Evolutionary conservation across 441 rosid genomes (phyloP).

Genomic region (Mallotus japonicus): DNA sequence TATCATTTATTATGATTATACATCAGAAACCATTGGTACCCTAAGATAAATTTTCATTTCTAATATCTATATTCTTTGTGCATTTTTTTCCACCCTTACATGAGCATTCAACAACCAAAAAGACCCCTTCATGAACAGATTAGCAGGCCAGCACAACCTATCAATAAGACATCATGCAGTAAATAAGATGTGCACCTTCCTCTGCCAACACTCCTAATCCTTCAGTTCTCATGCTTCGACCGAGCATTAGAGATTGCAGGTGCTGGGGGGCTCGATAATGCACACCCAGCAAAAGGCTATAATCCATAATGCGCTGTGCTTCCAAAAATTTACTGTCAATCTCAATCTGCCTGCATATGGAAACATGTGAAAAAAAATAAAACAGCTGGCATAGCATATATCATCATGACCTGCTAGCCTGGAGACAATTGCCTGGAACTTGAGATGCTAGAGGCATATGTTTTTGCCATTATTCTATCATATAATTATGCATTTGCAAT

Average conservation of each 20-base stretch:
- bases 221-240: conserved; percentile 47
- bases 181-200: conserved; percentile 54
- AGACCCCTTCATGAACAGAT: neutral
- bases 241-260: conserved; percentile 48
- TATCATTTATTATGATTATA: neutral
- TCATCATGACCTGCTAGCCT: neutral
- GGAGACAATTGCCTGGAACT: neutral
- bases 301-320: conserved; percentile 90
- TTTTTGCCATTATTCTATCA: conserved; percentile 4
- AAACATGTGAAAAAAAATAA: conserved; percentile 10
- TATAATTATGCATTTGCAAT: conserved; percentile 6
- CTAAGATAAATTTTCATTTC: neutral
- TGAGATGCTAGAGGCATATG: conserved; percentile 11
- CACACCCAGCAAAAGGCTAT: conserved; percentile 96
- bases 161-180: conserved; percentile 3
- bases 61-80: neutral
- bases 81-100: neutral
- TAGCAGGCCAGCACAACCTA: neutral
- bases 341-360: conserved; percentile 74
- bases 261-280: conserved; percentile 98
- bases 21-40: neutral
- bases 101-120: neutral
- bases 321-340: conserved; percentile 85
- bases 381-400: conserved; percentile 1
- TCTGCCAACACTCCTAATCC: conserved; percentile 84